These are phyloP conservation scores for Penicillium sp. DNA, from an alignment of 2,329 filamentous ascomycete genomes.

Conservation along the genomic window DNA sequence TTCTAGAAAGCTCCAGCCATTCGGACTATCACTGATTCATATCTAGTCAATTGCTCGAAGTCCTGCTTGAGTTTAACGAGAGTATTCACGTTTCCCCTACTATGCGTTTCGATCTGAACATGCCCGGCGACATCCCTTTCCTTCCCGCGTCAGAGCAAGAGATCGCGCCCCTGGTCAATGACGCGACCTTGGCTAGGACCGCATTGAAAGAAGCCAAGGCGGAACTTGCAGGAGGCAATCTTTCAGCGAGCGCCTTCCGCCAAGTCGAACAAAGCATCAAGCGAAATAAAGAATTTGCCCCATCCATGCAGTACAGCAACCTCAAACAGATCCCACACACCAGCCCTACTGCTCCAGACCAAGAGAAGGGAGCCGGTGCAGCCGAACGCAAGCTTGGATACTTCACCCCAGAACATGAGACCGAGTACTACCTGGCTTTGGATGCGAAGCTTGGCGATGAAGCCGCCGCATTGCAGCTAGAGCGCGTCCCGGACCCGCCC, in stretches of 20 bases:
- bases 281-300: constrained; percentile 40
- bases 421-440: constrained; percentile 41
- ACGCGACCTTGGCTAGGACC: constrained; percentile 32
- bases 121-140: constrained; percentile 43
- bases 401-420: constrained; percentile 45
- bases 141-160: constrained; percentile 47
- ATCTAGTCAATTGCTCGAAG: constrained; percentile 76
- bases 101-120: constrained; percentile 69
- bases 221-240: constrained; percentile 36
- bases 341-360: constrained; percentile 11
- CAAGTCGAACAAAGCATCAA: constrained; percentile 41
- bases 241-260: constrained; percentile 36
- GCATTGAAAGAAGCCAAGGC: constrained; percentile 41
- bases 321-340: constrained; percentile 35
- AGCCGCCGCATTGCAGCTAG: constrained; percentile 54
- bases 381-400: constrained; percentile 41
- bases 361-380: constrained; percentile 17
- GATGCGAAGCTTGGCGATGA: constrained; percentile 42
- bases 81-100: constrained; percentile 72
- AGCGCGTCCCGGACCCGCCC: constrained; percentile 35
- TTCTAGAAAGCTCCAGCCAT: background rate
- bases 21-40: constrained; percentile 8
- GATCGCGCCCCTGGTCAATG: constrained; percentile 32
- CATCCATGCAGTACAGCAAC: constrained; percentile 32
- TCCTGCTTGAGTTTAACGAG: constrained; percentile 86